Evolutionary conservation across 805 yeast species (phyloP).

Genomic region (Candida germanica): DNA sequence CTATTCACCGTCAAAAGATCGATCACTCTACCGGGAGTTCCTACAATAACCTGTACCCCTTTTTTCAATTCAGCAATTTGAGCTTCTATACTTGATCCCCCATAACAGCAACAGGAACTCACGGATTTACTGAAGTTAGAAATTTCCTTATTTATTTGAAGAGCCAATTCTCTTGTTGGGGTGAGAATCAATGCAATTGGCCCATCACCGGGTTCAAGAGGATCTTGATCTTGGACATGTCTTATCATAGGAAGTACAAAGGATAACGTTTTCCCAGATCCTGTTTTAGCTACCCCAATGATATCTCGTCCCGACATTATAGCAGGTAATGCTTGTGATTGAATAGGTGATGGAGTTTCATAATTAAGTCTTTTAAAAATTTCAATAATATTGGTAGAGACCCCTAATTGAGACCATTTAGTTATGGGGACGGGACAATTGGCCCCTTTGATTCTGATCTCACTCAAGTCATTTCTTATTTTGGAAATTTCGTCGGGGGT

Average conservation of each 20-base stretch:
- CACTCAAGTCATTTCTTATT: constrained; percentile 52
- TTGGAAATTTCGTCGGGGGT: constrained; percentile 54
- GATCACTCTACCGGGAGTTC: constrained; percentile 93
- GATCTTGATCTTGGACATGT: constrained; percentile 74
- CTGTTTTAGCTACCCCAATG: constrained; percentile 93
- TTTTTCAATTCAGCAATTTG: constrained; percentile 79
- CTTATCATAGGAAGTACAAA: constrained; percentile 81
- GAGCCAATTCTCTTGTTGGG: constrained; percentile 90
- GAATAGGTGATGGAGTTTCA: constrained; percentile 77
- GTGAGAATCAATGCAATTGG: constrained; percentile 80
- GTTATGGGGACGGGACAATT: constrained; percentile 61
- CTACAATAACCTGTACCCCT: constrained; percentile 78
- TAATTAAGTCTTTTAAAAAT: constrained; percentile 53
- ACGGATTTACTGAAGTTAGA: constrained; percentile 53
- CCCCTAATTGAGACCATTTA: constrained; percentile 80
- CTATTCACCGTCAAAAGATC: constrained; percentile 81
- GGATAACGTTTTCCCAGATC: constrained; percentile 93
- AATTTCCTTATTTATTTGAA: constrained; percentile 74
- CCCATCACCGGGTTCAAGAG: constrained; percentile 49
- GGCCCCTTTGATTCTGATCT: constrained; percentile 63
- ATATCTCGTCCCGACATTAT: constrained; percentile 88
- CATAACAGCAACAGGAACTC: constrained; percentile 77
- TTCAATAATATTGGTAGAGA: constrained; percentile 56
- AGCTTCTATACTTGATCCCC: constrained; percentile 78
- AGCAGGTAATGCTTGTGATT: constrained; percentile 86